Evolutionary conservation across 148 eudicot species (phyloP), one percentile per base, ranked within the genome.

Genomic region (Camellia lanceoleosa): DNA sequence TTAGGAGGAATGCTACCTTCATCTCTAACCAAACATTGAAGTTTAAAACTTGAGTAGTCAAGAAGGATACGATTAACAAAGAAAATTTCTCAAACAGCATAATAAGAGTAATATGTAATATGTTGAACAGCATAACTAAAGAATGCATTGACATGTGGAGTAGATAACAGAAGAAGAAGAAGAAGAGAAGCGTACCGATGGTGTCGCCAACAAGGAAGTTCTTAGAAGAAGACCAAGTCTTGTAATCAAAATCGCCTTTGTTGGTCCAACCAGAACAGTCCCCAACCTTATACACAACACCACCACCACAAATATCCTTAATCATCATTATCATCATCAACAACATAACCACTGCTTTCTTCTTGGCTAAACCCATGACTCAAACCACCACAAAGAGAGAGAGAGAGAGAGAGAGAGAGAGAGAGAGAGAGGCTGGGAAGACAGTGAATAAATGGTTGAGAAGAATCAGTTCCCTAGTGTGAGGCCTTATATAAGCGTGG

Each of bases 261-360:
- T 56, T 71, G 11, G 88, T 74, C 90, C 90, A 85, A 15, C 90
- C 90, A 9, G 75, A 59, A 46, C 73, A 66, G 56, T 85, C 90
- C 19, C 90, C 90, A 47, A 87, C 88, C 78, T 83, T 85, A 56
- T 83, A 85, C 41, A 85, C 83, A 23, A 62, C 78, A 2, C 70
- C 87, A 76, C 19, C 63, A 0, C 74, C 59, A 67, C 62, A 75
- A 23, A 76, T 7, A 58, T 38, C 72, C 38, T 30, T 30, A 30
- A 30, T 30, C 38, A 1, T 30, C 68, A 71, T n/a, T 15, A 84
- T 46, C 72, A 81, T 54, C 67, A 67, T 12, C 76, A 73, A 19
- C 73, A 73, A 42, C n/a, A 69, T n/a, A 38, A 68, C 43, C 74
- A 58, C 54, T 23, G 68, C 59, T 30, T 2, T 56, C 49, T 41